Evolutionary conservation across 495 filamentous ascomycete genomes (phyloP).

Genomic region (Xylaria acuta): DNA sequence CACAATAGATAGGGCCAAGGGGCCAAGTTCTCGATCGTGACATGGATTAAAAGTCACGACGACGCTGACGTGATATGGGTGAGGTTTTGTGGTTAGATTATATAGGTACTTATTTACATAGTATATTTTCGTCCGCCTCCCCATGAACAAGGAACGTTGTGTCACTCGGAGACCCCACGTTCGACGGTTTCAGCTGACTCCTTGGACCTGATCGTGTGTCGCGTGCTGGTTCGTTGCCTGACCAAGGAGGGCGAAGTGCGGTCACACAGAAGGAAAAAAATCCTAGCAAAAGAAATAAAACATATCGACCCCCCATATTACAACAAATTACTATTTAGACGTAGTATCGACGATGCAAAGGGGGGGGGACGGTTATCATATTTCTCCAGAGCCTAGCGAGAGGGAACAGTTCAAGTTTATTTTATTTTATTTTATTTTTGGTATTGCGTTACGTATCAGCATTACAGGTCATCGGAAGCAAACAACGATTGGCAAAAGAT

Average conservation of each 20-base stretch:
- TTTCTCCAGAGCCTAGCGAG: neutral
- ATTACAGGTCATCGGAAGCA: neutral
- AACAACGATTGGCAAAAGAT: neutral
- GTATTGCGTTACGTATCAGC: neutral
- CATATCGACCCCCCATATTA: neutral
- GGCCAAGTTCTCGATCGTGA: neutral
- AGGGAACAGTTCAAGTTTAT: neutral
- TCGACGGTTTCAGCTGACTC: slow-evolving; percentile 26
- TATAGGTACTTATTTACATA: neutral
- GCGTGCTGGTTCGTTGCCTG: slow-evolving; percentile 28
- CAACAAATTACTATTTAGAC: neutral
- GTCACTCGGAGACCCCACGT: slow-evolving; percentile 26
- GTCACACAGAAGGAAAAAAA: slow-evolving; percentile 11
- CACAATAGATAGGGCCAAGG: neutral
- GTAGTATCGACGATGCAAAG: neutral
- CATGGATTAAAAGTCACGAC: neutral
- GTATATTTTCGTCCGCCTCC: neutral
- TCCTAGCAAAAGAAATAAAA: neutral
- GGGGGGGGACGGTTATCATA: neutral
- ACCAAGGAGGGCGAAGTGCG: slow-evolving; percentile 18
- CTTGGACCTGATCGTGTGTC: slow-evolving; percentile 23
- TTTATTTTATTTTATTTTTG: neutral
- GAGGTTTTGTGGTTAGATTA: neutral
- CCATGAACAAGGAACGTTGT: slow-evolving; percentile 8
- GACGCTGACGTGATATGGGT: slow-evolving; percentile 18